Conservation (phyloP, 495 filamentous ascomycete genomes). For the Talaromyces nanjingensis region DNA sequence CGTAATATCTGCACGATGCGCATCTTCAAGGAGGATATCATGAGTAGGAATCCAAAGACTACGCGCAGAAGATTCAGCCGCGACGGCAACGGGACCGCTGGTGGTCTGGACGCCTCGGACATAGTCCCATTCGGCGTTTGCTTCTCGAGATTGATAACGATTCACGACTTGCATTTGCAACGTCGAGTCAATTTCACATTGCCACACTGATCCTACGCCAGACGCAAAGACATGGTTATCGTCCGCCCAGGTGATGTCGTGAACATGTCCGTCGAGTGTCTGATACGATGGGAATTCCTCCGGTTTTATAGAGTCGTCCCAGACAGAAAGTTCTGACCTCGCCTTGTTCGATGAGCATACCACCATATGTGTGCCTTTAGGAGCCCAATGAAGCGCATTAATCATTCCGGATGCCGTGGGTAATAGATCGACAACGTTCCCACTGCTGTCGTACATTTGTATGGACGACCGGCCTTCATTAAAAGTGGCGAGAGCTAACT, state of each 20-base stretch:
- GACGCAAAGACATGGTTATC: conserved; percentile 30
- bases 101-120: conserved; percentile 26
- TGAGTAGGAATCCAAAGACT: conserved; percentile 41
- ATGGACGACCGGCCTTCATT: conserved; percentile 55
- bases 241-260: conserved; percentile 33
- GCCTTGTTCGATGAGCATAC: conserved; percentile 36
- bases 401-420: conserved; percentile 42
- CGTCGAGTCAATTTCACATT: conserved; percentile 35
- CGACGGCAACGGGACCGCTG: conserved; percentile 25
- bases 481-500: conserved; percentile 65
- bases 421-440: conserved; percentile 44
- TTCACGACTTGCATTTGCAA: conserved; percentile 31
- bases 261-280: conserved; percentile 29
- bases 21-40: conserved; percentile 30
- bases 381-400: conserved; percentile 35
- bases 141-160: conserved; percentile 23
- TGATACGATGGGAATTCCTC: conserved; percentile 36
- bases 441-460: conserved; percentile 59
- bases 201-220: conserved; percentile 33
- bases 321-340: conserved; percentile 37
- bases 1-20: conserved; percentile 41
- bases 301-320: conserved; percentile 35
- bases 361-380: conserved; percentile 30
- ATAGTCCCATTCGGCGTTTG: conserved; percentile 30
- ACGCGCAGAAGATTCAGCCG: conserved; percentile 26